Conservation (phyloP, 768 basidiomycete genomes). For the Leucosporidium scottii region DNA sequence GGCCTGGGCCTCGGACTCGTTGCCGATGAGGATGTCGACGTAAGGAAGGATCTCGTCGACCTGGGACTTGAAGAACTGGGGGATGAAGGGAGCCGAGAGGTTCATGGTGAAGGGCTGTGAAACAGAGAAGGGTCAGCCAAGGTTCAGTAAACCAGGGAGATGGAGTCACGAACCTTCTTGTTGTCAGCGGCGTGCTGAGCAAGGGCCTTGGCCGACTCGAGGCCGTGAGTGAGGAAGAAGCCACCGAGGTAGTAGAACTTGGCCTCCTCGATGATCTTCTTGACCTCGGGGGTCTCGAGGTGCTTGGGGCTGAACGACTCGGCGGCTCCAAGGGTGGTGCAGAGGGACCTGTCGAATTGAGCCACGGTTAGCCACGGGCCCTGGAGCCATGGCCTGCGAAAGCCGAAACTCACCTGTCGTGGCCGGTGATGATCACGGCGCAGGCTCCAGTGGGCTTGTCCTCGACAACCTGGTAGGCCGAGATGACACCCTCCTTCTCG, state of each 20-base stretch:
- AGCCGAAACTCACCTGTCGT: conserved; percentile 61
- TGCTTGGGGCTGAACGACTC: conserved; percentile 81
- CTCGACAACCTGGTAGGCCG: conserved; percentile 81
- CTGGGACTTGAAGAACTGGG: conserved; percentile 81
- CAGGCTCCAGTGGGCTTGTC: conserved; percentile 91
- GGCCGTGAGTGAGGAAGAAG: conserved; percentile 93
- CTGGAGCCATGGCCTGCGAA: not conserved
- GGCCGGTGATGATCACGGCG: conserved; percentile 88
- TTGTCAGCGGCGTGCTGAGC: conserved; percentile 67
- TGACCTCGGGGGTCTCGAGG: conserved; percentile 65
- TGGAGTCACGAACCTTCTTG: conserved; percentile 56
- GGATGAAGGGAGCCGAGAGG: conserved; percentile 94
- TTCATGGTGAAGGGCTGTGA: conserved; percentile 77
- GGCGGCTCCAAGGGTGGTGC: conserved; percentile 81
- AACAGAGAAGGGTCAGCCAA: not conserved
- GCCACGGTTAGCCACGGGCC: not conserved
- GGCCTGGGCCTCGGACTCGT: conserved; percentile 85
- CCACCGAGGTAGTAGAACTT: conserved; percentile 91
- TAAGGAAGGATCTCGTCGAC: conserved; percentile 73
- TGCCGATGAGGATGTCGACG: conserved; percentile 88
- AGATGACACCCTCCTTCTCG: conserved; percentile 77
- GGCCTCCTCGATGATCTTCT: conserved; percentile 68
- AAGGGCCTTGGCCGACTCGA: conserved; percentile 61
- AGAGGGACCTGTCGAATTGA: conserved; percentile 60
- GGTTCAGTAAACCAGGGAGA: not conserved